Base-by-base conservation (phyloP, 2,329 filamentous ascomycete genomes). In the Cytospora mali region DNA sequence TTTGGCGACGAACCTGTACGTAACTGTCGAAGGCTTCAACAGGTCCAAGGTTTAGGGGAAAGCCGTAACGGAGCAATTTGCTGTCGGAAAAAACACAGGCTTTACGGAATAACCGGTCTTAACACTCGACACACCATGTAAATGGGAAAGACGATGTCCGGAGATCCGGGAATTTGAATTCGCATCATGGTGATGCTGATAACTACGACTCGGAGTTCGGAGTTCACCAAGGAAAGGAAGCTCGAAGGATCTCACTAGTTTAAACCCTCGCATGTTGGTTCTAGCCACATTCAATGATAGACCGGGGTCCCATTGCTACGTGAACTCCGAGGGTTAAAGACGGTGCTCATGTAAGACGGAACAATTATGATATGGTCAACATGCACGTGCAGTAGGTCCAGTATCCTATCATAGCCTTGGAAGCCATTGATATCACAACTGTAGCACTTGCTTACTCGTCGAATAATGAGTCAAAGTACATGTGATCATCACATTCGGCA, bases 161-260 rank as follows among this genome's bases (percentile, higher is more conserved):
- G 7, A 46, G 6, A 9, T 11, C 7, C 21, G n/a, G 10, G 42
- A 23, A n/a, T 21, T 6, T 23, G n/a, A 23, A 4, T 6, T 46
- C 18, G 42, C 7, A 2, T 9, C 10, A 11, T n/a, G 23, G 21
- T 49, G 51, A 49, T 33, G 35, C 21, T 18, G 53, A 13, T 33
- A 48, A 54, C 27, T 27, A 46, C 21, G 14, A 16, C 33, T 60
- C 58, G 58, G 58, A 54, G 39, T 13, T 60, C 58, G 58, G 58
- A 60, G 51, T 25, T 60, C 39, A 39, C 35, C 6, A 31, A 2
- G 9, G 9, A n/a, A n/a, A n/a, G n/a, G n/a, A n/a, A n/a, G n/a
- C n/a, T n/a, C n/a, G n/a, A 23, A 46, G 42, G 42, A 46, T 46
- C n/a, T 46, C 42, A 23, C 42, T n/a, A 46, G 21, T 18, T 4